Conservation (phyloP, 148 eudicot species). For the Cornus florida region DNA sequence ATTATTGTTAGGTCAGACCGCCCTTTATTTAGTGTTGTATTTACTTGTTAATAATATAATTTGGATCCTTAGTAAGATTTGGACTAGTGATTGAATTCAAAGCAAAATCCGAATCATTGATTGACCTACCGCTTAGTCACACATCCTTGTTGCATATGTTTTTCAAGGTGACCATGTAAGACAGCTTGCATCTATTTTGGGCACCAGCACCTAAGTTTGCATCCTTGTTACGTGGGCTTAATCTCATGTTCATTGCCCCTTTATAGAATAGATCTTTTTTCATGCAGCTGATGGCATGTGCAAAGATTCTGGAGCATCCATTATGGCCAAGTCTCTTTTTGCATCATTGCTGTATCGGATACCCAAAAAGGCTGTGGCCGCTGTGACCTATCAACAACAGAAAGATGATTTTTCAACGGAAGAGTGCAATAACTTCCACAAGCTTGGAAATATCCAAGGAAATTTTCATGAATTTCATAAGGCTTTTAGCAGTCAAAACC, state of each 20-base stretch:
- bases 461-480: conserved; percentile 44
- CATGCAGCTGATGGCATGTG: conserved; percentile 82
- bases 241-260: conserved; percentile 17
- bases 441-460: conserved; percentile 35
- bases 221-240: conserved; percentile 14
- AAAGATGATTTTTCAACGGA: conserved; percentile 39
- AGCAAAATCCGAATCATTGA: too few species aligned
- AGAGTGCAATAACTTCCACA: conserved; percentile 40
- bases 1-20: too few species aligned
- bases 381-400: conserved; percentile 43
- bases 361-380: conserved; percentile 39
- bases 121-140: too few species aligned
- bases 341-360: conserved; percentile 50
- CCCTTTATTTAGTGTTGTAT: too few species aligned
- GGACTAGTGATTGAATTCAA: background rate
- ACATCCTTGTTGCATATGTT: background rate
- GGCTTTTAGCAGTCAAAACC: conserved; percentile 48
- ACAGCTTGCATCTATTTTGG: conserved; percentile 13
- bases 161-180: background rate
- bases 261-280: conserved; percentile 75
- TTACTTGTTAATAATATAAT: too few species aligned
- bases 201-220: background rate
- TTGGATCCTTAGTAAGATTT: background rate
- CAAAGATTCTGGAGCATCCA: conserved; percentile 78
- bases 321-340: conserved; percentile 93